Evolutionary conservation across 441 rosid species (phyloP).

Genomic region (Pelargonium myrrhifolium): DNA sequence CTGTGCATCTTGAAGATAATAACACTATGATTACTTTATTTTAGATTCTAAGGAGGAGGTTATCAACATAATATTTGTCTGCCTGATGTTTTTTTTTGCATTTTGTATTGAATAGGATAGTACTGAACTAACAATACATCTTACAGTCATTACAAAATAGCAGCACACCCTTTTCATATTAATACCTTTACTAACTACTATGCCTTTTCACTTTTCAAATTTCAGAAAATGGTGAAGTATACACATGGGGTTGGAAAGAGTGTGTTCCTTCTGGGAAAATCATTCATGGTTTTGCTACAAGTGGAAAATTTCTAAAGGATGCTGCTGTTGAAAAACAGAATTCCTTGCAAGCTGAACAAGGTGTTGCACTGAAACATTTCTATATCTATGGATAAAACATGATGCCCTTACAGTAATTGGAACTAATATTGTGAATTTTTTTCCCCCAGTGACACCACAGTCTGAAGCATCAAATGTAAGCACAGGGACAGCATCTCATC

Average conservation of each 20-base stretch:
- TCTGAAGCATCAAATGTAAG: conserved; percentile 50
- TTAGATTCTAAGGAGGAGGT: background rate
- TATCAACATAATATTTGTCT: background rate
- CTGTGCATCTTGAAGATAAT: too few species aligned
- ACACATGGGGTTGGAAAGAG: conserved; percentile 99
- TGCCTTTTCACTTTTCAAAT: conserved; percentile 12
- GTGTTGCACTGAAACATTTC: conserved; percentile 26
- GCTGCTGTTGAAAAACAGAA: conserved; percentile 49
- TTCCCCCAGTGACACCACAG: conserved; percentile 42
- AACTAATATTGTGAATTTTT: conserved; percentile 14
- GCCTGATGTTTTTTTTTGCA: background rate
- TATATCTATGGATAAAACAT: background rate
- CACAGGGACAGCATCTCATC: conserved; percentile 37
- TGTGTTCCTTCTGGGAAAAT: conserved; percentile 88
- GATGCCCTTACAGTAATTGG: conserved; percentile 13
- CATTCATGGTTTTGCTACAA: background rate
- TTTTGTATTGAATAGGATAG: conserved; percentile 1
- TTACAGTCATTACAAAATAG: background rate
- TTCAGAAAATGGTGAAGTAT: conserved; percentile 65
- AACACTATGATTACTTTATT: too few species aligned
- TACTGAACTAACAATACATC: background rate
- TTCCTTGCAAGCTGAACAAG: conserved; percentile 55
- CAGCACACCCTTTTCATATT: background rate
- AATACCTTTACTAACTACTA: background rate
- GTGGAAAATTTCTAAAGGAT: conserved; percentile 26